These are phyloP conservation scores for Cladosporium sp. DNA, from an alignment of 2,329 filamentous ascomycete genomes.

Conservation along the genomic window DNA sequence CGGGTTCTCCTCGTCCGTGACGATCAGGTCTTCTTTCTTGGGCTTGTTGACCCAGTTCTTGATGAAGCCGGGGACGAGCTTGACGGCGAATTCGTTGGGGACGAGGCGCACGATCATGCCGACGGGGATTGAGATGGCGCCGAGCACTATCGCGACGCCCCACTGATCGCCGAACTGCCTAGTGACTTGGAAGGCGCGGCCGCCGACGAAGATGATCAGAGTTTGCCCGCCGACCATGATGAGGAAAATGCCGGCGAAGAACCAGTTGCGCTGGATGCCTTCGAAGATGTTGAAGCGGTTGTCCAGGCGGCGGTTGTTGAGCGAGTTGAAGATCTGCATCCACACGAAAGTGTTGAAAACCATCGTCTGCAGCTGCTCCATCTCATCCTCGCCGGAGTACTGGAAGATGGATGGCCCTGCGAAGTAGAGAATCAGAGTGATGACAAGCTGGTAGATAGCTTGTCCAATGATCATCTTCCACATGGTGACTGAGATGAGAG, in stretches of 20 bases:
- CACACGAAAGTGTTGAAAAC: conserved; percentile 99
- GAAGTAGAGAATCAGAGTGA: conserved; percentile 80
- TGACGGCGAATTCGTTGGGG: conserved; percentile 63
- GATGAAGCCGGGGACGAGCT: conserved; percentile 40
- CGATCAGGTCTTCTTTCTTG: conserved; percentile 39
- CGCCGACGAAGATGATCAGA: conserved; percentile 85
- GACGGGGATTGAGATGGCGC: conserved; percentile 78
- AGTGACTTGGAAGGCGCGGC: conserved; percentile 71
- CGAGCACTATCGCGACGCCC: conserved; percentile 81
- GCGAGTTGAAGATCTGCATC: conserved; percentile 99
- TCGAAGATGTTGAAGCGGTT: conserved; percentile 97
- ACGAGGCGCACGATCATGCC: conserved; percentile 77
- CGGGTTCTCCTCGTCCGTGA: conserved; percentile 38
- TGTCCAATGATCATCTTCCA: conserved; percentile 99
- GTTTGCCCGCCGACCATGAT: conserved; percentile 88
- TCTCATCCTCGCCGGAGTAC: conserved; percentile 45
- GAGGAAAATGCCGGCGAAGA: conserved; percentile 80
- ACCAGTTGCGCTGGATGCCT: conserved; percentile 76
- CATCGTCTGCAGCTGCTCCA: conserved; percentile 63
- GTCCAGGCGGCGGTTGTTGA: conserved; percentile 93
- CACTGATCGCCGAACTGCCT: conserved; percentile 71
- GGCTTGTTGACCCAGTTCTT: conserved; percentile 33
- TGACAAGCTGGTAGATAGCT: conserved; percentile 77
- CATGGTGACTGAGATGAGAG: conserved; percentile 84
- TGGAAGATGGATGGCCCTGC: conserved; percentile 60